A percentile compares a stretch with the other conserved stretches of the same genome.
Evolutionary conservation across 208 protist species (phyloP).

Genomic region (Acanthamoeba triangularis): DNA sequence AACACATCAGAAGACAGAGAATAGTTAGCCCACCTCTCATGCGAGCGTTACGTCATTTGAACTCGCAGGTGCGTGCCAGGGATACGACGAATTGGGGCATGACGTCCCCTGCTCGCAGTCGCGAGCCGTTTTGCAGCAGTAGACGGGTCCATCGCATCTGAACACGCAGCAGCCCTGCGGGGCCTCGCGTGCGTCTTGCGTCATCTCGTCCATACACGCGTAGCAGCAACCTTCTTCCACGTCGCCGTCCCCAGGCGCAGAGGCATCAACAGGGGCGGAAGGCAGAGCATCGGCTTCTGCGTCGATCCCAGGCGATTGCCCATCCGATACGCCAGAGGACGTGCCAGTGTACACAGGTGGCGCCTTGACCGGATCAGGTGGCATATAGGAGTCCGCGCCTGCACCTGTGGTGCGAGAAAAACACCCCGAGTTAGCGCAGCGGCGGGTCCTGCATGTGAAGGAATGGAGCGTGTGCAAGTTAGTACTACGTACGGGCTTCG

Average conservation of each 20-base stretch:
- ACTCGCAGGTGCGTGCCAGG: not conserved
- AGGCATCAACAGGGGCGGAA: not conserved
- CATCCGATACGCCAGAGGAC: no score
- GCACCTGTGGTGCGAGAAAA: no score
- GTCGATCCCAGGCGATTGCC: not conserved
- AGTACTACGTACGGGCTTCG: no score
- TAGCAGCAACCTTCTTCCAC: not conserved
- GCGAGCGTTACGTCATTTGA: no score
- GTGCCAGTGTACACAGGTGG: no score
- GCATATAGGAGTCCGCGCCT: no score
- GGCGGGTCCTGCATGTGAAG: no score
- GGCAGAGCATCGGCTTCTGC: not conserved
- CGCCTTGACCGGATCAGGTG: no score
- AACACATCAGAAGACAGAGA: no score
- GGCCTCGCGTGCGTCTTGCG: not conserved
- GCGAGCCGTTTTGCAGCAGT: not conserved
- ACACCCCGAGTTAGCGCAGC: no score
- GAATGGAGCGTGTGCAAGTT: no score
- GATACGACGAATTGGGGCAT: not conserved
- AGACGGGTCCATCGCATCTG: slow-evolving; percentile 1
- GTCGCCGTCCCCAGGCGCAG: not conserved
- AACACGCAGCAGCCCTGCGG: not conserved
- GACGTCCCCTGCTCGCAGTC: not conserved
- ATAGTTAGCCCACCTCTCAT: no score
- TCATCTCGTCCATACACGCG: not conserved